These are phyloP conservation scores for Penicillium sp. DNA, from an alignment of 2,329 filamentous ascomycete genomes.

Conservation along the genomic window DNA sequence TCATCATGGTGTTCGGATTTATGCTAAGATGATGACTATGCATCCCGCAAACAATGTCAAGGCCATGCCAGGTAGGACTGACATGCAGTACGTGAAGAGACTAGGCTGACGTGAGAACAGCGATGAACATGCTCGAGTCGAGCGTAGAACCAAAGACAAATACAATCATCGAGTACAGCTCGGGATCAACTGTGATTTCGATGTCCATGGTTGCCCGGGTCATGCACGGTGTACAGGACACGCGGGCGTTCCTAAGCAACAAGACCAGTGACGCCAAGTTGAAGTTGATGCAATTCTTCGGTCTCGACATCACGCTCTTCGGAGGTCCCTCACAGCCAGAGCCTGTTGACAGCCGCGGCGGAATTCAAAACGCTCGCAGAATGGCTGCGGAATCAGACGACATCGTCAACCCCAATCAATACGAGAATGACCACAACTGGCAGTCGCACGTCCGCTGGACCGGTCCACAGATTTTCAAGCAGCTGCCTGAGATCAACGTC, in stretches of 20 bases:
- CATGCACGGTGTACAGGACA: constrained; percentile 52
- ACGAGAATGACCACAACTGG: constrained; percentile 51
- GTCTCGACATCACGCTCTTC: constrained; percentile 57
- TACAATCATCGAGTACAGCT: constrained; percentile 60
- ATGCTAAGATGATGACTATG: constrained; percentile 66
- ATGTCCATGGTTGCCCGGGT: constrained; percentile 57
- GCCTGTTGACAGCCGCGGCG: constrained; percentile 53
- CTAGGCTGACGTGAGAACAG: constrained; percentile 26
- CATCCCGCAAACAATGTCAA: constrained; percentile 66
- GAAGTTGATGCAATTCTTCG: constrained; percentile 60
- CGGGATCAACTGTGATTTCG: constrained; percentile 62
- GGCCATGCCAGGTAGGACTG: constrained; percentile 50
- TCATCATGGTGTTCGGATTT: constrained; percentile 60
- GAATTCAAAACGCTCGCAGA: constrained; percentile 50
- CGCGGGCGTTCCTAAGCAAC: constrained; percentile 57
- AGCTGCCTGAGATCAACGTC: constrained; percentile 57
- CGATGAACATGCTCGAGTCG: constrained; percentile 52
- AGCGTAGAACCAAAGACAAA: constrained; percentile 47
- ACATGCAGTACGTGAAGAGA: neutral
- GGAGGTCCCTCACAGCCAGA: constrained; percentile 60
- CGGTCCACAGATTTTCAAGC: constrained; percentile 56
- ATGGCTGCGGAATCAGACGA: constrained; percentile 44
- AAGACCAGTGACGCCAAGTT: constrained; percentile 57
- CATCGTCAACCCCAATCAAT: constrained; percentile 56
- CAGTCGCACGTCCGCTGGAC: constrained; percentile 57